Base-by-base conservation (phyloP, 805 yeast species). In the Candida parachauliodes region DNA sequence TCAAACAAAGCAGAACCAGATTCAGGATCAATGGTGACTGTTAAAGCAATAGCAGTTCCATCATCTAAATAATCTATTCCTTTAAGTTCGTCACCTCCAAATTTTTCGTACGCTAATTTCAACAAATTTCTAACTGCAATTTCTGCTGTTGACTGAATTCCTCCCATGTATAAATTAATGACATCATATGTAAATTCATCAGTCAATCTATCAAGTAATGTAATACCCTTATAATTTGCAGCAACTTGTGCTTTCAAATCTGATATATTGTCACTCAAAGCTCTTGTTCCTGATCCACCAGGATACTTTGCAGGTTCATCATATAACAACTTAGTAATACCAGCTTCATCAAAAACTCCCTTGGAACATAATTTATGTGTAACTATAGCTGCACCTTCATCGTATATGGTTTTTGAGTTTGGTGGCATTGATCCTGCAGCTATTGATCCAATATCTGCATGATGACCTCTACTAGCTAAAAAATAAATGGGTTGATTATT, bases 371-470 rank as follows among this genome's bases (percentile, higher is more conserved):
- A 68, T 42, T 84, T 70, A 54, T 83, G 89, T 1, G 93, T 81
- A 50, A 77, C 74, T 24, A 91, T 88, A 2, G 86, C 77, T 2
- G 96, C 96, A 31, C 97, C 98, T 61, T 89, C 97, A 54, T 89
- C 89, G 70, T 79, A 83, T 28, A 91, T 62, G 42, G 80, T 79
- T 51, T 81, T 86, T 2, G 96, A 87, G 53, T 83, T 80, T 8
- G 96, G 95, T 11, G 97, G 96, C 88, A 89, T 88, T 0, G 95
- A 83, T 1, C 97, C 97, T 1, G 97, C 95, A 24, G 87, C 62
- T 41, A 83, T 77, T 10, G 95, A 94, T 12, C 98, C 97, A 52
- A 91, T 89, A 59, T 89, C 98, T 5, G 96, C 89, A 62, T 91
- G 98, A 61, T 89, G 98, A 2, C 96, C 97, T 46, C 98, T 72